phyloP scores from a whole-genome alignment of 1,139 yeast species.

The Yamadazyma siamensis region DNA sequence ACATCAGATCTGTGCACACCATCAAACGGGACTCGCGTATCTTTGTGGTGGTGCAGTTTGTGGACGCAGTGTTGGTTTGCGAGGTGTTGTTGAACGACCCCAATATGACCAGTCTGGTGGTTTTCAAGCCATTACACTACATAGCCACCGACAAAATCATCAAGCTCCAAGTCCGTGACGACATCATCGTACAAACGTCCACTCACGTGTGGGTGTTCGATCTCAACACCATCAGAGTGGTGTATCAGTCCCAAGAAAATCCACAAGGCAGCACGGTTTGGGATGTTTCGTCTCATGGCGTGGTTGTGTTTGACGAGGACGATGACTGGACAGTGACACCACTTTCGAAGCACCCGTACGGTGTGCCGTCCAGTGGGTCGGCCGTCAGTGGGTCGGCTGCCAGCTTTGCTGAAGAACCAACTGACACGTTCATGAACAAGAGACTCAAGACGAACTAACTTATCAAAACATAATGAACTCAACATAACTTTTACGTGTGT shows the following conservation, averaged over 20 bases:
- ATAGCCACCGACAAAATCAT: constrained; percentile 9
- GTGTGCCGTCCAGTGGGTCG: too few species aligned
- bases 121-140: constrained; percentile 10
- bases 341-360: too few species aligned
- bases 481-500: constrained; percentile 1
- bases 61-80: constrained; percentile 9
- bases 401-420: too few species aligned
- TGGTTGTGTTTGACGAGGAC: constrained; percentile 5
- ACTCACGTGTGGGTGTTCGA: constrained; percentile 9
- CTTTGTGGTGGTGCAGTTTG: constrained; percentile 11
- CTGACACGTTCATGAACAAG: constrained; percentile 14
- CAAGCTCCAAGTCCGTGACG: background rate
- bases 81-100: constrained; percentile 9
- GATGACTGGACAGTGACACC: too few species aligned
- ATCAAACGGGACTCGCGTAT: background rate
- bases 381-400: too few species aligned
- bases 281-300: too few species aligned
- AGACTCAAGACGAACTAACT: too few species aligned
- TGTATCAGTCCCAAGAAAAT: constrained; percentile 1
- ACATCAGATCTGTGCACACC: constrained; percentile 2
- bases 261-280: constrained; percentile 2
- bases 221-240: constrained; percentile 4
- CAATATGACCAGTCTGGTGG: constrained; percentile 7
- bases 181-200: constrained; percentile 4
- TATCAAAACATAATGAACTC: too few species aligned